Base-by-base conservation (phyloP, 2,329 filamentous ascomycete genomes). In the Aplosporella prunicola region DNA sequence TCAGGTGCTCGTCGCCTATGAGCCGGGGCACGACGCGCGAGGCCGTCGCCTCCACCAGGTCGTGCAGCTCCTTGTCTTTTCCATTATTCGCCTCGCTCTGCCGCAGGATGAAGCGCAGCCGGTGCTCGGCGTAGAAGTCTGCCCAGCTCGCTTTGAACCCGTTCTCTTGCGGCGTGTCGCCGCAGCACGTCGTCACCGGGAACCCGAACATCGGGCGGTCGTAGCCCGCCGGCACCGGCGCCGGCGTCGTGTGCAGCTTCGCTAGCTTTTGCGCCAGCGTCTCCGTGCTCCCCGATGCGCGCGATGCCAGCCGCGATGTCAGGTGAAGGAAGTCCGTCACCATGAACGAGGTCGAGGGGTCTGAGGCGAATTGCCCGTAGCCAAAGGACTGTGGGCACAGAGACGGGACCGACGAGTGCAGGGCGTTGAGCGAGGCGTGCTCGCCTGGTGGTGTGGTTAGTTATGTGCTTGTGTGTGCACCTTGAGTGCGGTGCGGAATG, bases 101-200 rank as follows among this genome's bases (percentile, higher is more conserved):
- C 6, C 60, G 58, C 9, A 83, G 52, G 31, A 95, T 79, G 32
- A 68, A 69, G 9, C 78, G 67, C 33, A 95, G 61, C 3, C 88
- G 69, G 47, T 80, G 79, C 20, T 93, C 70, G 1, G 81, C 82
- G 55, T 85, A 95, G 51, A 96, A 95, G 0, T 85, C 78, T 1
- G 82, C 76, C 89, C 89, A 96, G 9, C 75, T 81, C 5, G 67
- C 62, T 32, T 68, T 72, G 63, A 74, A 93, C 0, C 63, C 63
- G 53, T 95, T 96, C 32, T 86, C 75, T 61, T 95, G 89, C 26
- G 72, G 72, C 6, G 85, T 91, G 30, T 84, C 75, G 2, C 88
- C 88, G 58, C 89, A 95, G 60, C 83, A 94, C 0, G 88, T 95
- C 1, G 81, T 65, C 0, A 81, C 79, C 0, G 83, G 82, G 52